phyloP scores from a whole-genome alignment of 1,284 basidiomycete genomes.

The Vanrija sp. region DNA sequence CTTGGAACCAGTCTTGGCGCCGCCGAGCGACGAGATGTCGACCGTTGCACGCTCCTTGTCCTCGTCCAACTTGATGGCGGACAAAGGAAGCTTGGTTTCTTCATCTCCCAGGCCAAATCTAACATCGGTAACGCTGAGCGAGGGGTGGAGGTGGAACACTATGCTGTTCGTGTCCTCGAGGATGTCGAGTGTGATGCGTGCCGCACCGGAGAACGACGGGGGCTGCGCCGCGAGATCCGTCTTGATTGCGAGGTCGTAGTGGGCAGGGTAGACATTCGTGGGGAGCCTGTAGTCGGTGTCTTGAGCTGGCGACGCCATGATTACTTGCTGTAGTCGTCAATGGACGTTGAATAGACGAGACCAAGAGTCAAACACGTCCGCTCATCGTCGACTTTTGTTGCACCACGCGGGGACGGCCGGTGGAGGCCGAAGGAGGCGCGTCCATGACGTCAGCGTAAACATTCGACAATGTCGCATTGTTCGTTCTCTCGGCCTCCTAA shows the following conservation, averaged over 20 bases:
- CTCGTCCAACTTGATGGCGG: slow-evolving; percentile 56
- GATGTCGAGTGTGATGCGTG: slow-evolving; percentile 71
- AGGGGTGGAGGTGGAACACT: slow-evolving; percentile 64
- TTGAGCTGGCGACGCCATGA: no score
- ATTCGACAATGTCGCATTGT: no score
- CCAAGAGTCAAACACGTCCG: no score
- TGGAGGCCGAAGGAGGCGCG: no score
- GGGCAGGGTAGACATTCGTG: slow-evolving; percentile 56
- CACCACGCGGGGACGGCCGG: no score
- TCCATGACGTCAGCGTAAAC: no score
- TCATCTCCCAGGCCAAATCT: slow-evolving; percentile 59
- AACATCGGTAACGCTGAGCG: slow-evolving; percentile 65
- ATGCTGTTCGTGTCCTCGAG: slow-evolving; percentile 60
- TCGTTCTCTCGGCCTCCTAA: no score
- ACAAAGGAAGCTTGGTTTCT: slow-evolving; percentile 48
- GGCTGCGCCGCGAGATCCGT: slow-evolving; percentile 71
- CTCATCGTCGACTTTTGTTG: no score
- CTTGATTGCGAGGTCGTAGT: slow-evolving; percentile 75
- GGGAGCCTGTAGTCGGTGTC: slow-evolving; percentile 60
- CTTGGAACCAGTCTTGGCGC: slow-evolving; percentile 59
- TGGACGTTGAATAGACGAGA: no score
- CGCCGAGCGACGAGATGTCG: slow-evolving; percentile 60
- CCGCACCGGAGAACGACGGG: slow-evolving; percentile 65
- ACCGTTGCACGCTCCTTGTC: slow-evolving; percentile 63
- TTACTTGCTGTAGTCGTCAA: no score